Evolutionary conservation across 768 basidiomycete species (phyloP), one percentile per base, ranked within the genome.

Genomic region (Hydnomerulius pinastri): DNA sequence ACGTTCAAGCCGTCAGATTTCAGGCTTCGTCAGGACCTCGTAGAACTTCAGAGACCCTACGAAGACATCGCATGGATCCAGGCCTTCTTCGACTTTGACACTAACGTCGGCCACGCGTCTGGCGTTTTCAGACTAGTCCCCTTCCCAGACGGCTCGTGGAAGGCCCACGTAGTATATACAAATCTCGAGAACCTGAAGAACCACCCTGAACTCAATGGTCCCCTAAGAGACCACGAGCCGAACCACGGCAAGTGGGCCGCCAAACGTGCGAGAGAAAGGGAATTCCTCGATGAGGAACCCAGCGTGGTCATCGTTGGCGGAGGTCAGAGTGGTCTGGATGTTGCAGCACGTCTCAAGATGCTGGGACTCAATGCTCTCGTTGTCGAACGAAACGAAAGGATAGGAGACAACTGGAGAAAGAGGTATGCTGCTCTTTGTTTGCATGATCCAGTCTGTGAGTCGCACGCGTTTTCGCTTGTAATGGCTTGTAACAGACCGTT

Each of bases 291-390:
- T 23, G 62, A 64, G 15, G 73, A 80, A 21, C 83, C 83, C 0
- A 62, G 68, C 6, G 84, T 84, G 2, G 54, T 86, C 48, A 66
- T 85, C 27, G 67, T 77, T 24, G 76, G 78, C 2, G 77, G 69
- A 11, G 77, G 81, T 4, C 82, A 84, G 45, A 72, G 74, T 40
- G 85, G 85, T 3, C 59, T 83, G 29, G 78, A 77, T 8, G 56
- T 81, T 18, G 82, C 82, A 0, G 85, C 83, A n/a, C 71, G 83
- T 35, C 73, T 87, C 36, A 66, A 70, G 44, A 60, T 64, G 56
- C 49, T 68, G 1, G 51, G 58, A 1, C 20, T 57, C 3, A 46
- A 37, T 17, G 38, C 60, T 28, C 55, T 67, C 21, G 45, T 67
- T 15, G 48, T 67, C 3, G 66, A 67, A 37, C 53, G 60, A 29